Conservation (phyloP, 2,329 filamentous ascomycete species). For the Aspergillus arachidicola region DNA sequence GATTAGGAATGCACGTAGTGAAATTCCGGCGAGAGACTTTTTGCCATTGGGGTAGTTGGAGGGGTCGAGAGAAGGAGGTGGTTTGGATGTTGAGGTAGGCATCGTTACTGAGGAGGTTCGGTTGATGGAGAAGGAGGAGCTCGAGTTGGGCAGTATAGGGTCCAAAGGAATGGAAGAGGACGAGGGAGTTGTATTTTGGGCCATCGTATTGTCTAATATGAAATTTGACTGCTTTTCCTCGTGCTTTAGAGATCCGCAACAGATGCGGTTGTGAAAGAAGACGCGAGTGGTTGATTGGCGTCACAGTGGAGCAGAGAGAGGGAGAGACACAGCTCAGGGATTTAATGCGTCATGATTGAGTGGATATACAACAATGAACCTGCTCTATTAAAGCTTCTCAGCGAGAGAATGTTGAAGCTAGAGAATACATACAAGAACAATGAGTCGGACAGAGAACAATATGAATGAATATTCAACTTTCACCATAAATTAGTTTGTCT, state of each 20-base stretch:
- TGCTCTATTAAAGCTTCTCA: neutral
- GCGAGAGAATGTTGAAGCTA: neutral
- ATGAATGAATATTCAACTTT: neutral
- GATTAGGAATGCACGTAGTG: conserved; percentile 48
- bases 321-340: neutral
- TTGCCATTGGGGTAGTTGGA: conserved; percentile 41
- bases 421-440: neutral
- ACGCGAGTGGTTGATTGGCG: neutral
- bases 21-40: conserved; percentile 48
- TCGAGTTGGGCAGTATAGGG: neutral
- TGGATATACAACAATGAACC: neutral
- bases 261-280: neutral
- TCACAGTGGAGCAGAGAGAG: neutral
- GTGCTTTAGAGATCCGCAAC: neutral
- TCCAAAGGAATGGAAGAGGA: neutral
- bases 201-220: neutral
- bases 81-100: conserved; percentile 11
- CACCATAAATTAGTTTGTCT: neutral
- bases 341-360: neutral
- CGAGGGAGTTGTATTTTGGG: neutral
- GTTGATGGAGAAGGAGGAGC: conserved; percentile 10
- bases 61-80: conserved; percentile 26
- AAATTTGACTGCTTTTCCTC: neutral
- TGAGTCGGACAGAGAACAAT: conserved; percentile 8
- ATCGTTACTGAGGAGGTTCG: conserved; percentile 15